Evolutionary conservation across 176 grass and related monocot species (phyloP).

Genomic region (Dactylis glomerata): DNA sequence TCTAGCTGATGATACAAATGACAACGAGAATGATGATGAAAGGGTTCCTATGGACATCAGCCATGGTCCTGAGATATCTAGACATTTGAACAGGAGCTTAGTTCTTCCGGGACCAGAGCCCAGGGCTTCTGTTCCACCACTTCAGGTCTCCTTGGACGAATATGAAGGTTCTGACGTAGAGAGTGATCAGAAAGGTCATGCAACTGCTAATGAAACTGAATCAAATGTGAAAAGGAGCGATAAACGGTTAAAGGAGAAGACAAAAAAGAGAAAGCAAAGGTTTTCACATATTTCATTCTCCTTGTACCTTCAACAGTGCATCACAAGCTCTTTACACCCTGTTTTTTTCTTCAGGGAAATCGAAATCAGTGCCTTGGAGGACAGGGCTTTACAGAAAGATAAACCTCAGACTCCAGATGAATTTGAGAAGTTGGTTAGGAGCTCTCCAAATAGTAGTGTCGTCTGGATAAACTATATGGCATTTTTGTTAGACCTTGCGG

Average conservation of each 20-base stretch:
- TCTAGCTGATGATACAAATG: conserved; percentile 22
- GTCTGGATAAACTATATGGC: conserved; percentile 98
- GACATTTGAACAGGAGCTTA: conserved; percentile 29
- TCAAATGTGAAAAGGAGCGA: conserved; percentile 52
- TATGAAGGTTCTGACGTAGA: conserved; percentile 78
- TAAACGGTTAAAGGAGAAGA: conserved; percentile 64
- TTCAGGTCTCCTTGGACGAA: conserved; percentile 75
- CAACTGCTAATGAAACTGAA: conserved; percentile 35
- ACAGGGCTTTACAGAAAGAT: conserved; percentile 77
- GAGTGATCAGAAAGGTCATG: conserved; percentile 32
- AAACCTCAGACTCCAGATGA: conserved; percentile 76
- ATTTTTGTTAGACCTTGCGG: conserved; percentile 71
- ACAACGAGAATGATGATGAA: conserved; percentile 29
- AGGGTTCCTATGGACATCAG: conserved; percentile 31
- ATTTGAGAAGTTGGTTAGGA: conserved; percentile 93
- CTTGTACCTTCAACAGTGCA: conserved; percentile 2
- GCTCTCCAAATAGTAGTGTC: conserved; percentile 86
- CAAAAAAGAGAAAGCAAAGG: conserved; percentile 81
- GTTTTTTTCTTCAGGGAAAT: conserved; percentile 58
- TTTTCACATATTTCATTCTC: conserved; percentile 35
- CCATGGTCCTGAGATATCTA: conserved; percentile 1
- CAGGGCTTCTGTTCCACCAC: conserved; percentile 52
- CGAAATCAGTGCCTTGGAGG: conserved; percentile 86
- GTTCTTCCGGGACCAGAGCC: conserved; percentile 39
- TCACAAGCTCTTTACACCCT: conserved; percentile 5